Base-by-base conservation (phyloP, 108 stramenopile genomes). In the Fistulifera solaris region DNA sequence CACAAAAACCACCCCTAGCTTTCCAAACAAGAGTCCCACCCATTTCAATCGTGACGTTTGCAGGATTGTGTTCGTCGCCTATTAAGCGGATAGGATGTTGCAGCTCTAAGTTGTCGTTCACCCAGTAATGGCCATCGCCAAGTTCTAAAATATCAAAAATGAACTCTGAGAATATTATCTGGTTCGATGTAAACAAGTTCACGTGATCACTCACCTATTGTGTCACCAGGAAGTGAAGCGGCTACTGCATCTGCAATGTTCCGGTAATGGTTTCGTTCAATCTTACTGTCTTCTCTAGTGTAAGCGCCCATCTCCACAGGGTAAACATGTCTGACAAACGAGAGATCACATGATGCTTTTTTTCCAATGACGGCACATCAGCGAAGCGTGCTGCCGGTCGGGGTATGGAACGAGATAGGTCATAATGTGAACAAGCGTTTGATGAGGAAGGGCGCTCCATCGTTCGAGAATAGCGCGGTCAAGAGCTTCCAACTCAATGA, bases 41-140 rank as follows among this genome's bases (percentile, higher is more conserved):
- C 43, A 93, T 48, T 70, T 93, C 92, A 28, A 93, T 48, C 15
- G 87, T 68, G 1, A 93, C 92, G 52, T 87, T 83, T 0, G 82
- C 54, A 35, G 87, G 78, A 40, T 87, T 82, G 42, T 80, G 61
- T 50, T 89, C 87, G 54, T 93, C 92, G 1, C 92, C 92, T 10
- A 89, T 61, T 47, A 93, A 56, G 48, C 70, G 70, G 39, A 93
- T 17, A 22, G 83, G 83, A 12, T 68, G 54, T 28, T 80, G 53
- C 17, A 93, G 40, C 1, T 65, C 23, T 7, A 89, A 62, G 8
- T 72, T 80, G 10, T 85, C 84, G 4, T 70, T 80, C 12, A 83
- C 65, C 75, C 84, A 93, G 51, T 93, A 89, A 57, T 89, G 87
- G 23, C 92, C 92, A 63, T 86, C 85, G 31, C 78, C 78, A 18